These are phyloP conservation scores for Trypanosoma conorhini DNA, from an alignment of 208 protist species.

Conservation along the genomic window DNA sequence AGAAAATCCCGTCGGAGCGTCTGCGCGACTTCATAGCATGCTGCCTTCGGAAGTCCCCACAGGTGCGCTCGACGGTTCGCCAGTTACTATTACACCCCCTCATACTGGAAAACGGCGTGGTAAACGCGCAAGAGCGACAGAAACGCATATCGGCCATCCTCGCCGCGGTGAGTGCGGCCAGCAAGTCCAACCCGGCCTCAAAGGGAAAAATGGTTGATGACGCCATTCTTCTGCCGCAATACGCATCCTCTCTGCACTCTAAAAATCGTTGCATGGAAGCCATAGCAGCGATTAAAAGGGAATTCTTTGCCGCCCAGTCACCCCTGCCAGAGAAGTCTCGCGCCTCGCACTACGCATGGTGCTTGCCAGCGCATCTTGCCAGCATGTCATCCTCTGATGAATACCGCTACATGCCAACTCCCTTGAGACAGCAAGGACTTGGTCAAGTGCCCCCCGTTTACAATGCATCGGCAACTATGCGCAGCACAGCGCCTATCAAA, in stretches of 20 bases:
- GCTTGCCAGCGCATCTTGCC: slow-evolving; percentile 15
- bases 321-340: slow-evolving; percentile 18
- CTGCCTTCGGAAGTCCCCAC: slow-evolving; percentile 31
- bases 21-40: slow-evolving; percentile 43
- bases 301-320: slow-evolving; percentile 27
- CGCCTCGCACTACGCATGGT: slow-evolving; percentile 27
- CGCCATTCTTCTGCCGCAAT: slow-evolving; percentile 24
- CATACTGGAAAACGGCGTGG: slow-evolving; percentile 21
- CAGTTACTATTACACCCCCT: slow-evolving; percentile 27
- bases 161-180: slow-evolving; percentile 1
- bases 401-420: slow-evolving; percentile 27
- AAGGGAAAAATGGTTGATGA: slow-evolving; percentile 26
- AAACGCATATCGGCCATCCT: slow-evolving; percentile 23
- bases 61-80: slow-evolving; percentile 23
- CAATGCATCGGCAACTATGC: not conserved
- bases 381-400: slow-evolving; percentile 25
- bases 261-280: slow-evolving; percentile 35
- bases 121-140: slow-evolving; percentile 8
- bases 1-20: slow-evolving; percentile 15
- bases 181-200: not conserved
- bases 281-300: slow-evolving; percentile 30
- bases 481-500: slow-evolving; percentile 12
- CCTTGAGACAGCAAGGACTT: slow-evolving; percentile 10
- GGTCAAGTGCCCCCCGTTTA: slow-evolving; percentile 4
- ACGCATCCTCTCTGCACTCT: slow-evolving; percentile 12